Evolutionary conservation across 2,329 filamentous ascomycete genomes (phyloP).

Genomic region (Colletotrichum nymphaeae): DNA sequence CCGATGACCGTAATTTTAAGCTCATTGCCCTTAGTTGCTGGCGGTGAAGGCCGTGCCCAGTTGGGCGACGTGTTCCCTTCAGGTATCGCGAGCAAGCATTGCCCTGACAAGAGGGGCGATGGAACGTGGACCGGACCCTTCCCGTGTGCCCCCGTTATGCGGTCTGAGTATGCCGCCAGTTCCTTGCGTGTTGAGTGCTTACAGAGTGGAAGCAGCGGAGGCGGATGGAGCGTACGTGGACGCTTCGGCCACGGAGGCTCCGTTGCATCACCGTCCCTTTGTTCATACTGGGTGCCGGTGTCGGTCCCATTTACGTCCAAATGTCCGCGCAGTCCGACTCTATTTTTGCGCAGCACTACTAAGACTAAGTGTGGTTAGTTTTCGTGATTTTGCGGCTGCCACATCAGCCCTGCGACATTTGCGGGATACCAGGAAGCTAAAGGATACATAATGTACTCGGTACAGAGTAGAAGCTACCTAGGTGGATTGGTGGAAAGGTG

Average conservation of each 20-base stretch:
- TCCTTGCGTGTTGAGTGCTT: neutral
- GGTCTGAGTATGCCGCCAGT: neutral
- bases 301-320: neutral
- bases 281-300: neutral
- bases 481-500: too few relatives aligned
- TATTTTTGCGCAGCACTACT: neutral
- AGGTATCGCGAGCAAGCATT: slow-evolving; percentile 18
- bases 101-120: slow-evolving; percentile 5
- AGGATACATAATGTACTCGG: too few relatives aligned
- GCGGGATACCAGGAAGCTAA: neutral
- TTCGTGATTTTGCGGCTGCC: neutral
- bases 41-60: slow-evolving; percentile 1
- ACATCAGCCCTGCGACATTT: slow-evolving; percentile 12
- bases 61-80: slow-evolving; percentile 22
- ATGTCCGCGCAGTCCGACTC: neutral
- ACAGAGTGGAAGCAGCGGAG: neutral
- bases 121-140: slow-evolving; percentile 16
- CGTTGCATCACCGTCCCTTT: neutral
- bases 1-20: slow-evolving; percentile 18
- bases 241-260: neutral
- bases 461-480: neutral
- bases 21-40: slow-evolving; percentile 10
- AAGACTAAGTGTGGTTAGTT: neutral
- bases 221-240: slow-evolving; percentile 2
- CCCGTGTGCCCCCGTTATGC: slow-evolving; percentile 10